Conservation (phyloP, 768 basidiomycete genomes). For the Rhizopogon vinicolor region DNA sequence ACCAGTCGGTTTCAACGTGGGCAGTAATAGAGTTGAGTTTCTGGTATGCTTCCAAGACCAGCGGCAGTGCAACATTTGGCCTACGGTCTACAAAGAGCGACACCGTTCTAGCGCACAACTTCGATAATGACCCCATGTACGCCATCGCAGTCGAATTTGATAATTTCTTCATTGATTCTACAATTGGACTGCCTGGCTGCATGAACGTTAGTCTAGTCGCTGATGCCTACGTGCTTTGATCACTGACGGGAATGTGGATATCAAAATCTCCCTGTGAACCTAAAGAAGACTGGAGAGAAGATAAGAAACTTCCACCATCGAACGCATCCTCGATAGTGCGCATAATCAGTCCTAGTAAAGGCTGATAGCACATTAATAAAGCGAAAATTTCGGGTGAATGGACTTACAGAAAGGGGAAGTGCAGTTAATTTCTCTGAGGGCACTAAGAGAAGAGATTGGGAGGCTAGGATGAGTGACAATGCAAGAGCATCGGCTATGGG, state of each 20-base stretch:
- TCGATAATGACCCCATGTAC: constrained; percentile 37
- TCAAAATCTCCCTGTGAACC: constrained; percentile 14
- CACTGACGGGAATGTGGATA: constrained; percentile 14
- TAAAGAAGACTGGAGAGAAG: constrained; percentile 33
- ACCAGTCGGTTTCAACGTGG: constrained; percentile 47
- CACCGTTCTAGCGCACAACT: constrained; percentile 28
- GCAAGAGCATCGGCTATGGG: constrained; percentile 38
- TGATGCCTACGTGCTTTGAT: background rate
- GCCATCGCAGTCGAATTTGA: constrained; percentile 32
- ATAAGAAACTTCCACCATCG: constrained; percentile 50
- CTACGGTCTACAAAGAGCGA: constrained; percentile 32
- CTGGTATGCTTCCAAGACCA: constrained; percentile 22
- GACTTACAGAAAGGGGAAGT: constrained; percentile 48
- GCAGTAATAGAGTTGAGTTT: constrained; percentile 31
- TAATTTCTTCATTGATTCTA: constrained; percentile 28
- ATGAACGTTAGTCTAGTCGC: constrained; percentile 3
- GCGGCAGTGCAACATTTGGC: constrained; percentile 23
- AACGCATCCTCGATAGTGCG: constrained; percentile 54
- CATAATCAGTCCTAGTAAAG: constrained; percentile 30
- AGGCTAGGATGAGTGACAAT: constrained; percentile 46
- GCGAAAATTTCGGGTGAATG: constrained; percentile 18
- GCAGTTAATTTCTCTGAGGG: constrained; percentile 51
- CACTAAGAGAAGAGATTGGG: constrained; percentile 56
- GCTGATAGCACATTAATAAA: constrained; percentile 5
- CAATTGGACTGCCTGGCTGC: constrained; percentile 30